Evolutionary conservation across 2,329 filamentous ascomycete genomes (phyloP), one percentile per base, ranked within the genome.

Genomic region (Diaporthe sp.): DNA sequence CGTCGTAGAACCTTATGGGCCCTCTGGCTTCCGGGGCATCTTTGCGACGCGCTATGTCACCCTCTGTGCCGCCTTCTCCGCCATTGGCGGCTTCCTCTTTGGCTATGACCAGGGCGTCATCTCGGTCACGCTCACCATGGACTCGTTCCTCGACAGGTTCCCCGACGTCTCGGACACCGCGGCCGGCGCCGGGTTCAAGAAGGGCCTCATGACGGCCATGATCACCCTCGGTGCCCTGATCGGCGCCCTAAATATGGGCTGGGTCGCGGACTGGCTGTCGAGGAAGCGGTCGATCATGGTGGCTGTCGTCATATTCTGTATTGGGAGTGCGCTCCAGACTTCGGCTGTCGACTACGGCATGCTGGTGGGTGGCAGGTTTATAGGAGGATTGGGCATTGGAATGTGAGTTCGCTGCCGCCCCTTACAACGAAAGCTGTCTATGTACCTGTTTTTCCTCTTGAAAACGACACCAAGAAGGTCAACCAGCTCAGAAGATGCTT

Each of bases 361-460:
- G 60, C 89, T 92, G 72, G 83, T 91, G 7, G 89, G 85, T 42
- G 90, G 90, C 37, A 84, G 90, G 31, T 90, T 90, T 78, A 84
- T 92, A 73, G 90, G 90, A 75, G 84, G 87, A 79, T 85, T 90
- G 76, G 88, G 86, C 28, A 86, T 90, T 34, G 88, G 88, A 77
- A 85, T 84, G 19, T 72, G 37, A 72, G 71, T 72, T 25, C 4
- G 28, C 42, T 34, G 2, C 10, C 17, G 6, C 12, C 44, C 39
- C 60, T 62, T 46, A 0, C 4, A 15, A 28, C n/a, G 34, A 9
- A 19, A 17, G 5, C 17, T 8, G 13, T 28, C 9, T 61, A 13
- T 25, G 12, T 22, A 0, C 4, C 10, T 49, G 39, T 3, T 49
- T 8, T 3, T 9, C 15, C 15, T 15, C 10, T 6, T 22, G 0